Conservation (phyloP, 768 basidiomycete species). For the Lactarius evosmus region DNA sequence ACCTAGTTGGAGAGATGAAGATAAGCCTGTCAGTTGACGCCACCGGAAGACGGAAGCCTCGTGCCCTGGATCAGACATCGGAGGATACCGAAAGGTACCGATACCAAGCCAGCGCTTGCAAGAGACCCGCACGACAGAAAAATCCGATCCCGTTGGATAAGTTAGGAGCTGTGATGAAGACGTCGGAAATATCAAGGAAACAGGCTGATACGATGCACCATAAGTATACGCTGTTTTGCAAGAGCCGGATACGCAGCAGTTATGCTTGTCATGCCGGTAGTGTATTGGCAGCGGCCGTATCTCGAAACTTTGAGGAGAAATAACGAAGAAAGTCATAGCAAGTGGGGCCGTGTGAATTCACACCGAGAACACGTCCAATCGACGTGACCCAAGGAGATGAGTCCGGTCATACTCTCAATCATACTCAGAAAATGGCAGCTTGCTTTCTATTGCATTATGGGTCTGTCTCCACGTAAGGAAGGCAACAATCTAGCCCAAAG, state of each 20-base stretch:
- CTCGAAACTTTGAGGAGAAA: constrained; percentile 13
- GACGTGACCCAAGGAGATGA: constrained; percentile 5
- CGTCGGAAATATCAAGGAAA: not conserved
- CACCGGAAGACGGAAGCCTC: constrained; percentile 5
- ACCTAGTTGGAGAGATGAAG: constrained; percentile 18
- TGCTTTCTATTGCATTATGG: constrained; percentile 23
- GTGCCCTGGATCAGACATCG: constrained; percentile 1
- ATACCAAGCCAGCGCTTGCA: not conserved
- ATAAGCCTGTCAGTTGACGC: constrained; percentile 17
- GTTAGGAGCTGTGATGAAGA: not conserved
- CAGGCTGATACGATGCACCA: not conserved
- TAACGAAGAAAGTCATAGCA: not conserved
- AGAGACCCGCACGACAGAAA: not conserved
- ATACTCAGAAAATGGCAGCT: constrained; percentile 13
- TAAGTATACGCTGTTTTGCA: not conserved
- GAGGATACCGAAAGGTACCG: constrained; percentile 11
- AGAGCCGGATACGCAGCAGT: not conserved
- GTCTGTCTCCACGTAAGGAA: constrained; percentile 16
- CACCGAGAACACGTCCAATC: not conserved
- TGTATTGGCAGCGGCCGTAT: not conserved
- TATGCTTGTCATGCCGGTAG: not conserved
- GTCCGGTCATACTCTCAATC: not conserved
- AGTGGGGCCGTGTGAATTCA: constrained; percentile 7
- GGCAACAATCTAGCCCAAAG: constrained; percentile 6
- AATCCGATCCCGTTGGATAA: not conserved